Percentiles rank a stretch among this genome's conserved stretches.
Conservation (phyloP, 306 rosid species). For the Cucumis sativus region DNA sequence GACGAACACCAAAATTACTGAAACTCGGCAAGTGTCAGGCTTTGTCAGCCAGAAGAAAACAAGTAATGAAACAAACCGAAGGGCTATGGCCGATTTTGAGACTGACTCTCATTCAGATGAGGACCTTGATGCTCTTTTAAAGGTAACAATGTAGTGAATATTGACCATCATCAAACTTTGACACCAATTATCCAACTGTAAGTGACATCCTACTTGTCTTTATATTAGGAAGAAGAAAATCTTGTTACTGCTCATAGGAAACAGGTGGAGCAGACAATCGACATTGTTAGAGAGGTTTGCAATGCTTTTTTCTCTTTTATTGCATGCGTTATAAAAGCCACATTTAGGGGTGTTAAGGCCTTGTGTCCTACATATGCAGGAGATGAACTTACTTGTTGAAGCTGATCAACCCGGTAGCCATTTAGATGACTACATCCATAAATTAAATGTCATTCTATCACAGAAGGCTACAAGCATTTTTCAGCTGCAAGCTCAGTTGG, state of each 20-base stretch:
- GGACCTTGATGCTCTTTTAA: constrained; percentile 55
- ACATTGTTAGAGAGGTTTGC: constrained; percentile 68
- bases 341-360: background rate
- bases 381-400: constrained; percentile 71
- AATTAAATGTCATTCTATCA: constrained; percentile 63
- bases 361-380: constrained; percentile 34
- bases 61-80: background rate
- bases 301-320: constrained; percentile 1
- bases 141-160: constrained; percentile 31
- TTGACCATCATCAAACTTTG: background rate
- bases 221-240: constrained; percentile 72
- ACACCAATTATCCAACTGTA: constrained; percentile 4
- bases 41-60: constrained; percentile 36
- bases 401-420: constrained; percentile 89
- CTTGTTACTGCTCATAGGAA: constrained; percentile 70
- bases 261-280: constrained; percentile 88
- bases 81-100: constrained; percentile 26
- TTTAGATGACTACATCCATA: constrained; percentile 52
- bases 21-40: constrained; percentile 23
- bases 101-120: constrained; percentile 34
- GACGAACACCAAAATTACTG: constrained; percentile 26
- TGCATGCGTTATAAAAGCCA: background rate
- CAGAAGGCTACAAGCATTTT: constrained; percentile 69
- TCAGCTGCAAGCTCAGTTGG: constrained; percentile 71
- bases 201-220: constrained; percentile 13